These are phyloP conservation scores for Neurospora sp. DNA, from an alignment of 495 filamentous ascomycete species.

Conservation along the genomic window DNA sequence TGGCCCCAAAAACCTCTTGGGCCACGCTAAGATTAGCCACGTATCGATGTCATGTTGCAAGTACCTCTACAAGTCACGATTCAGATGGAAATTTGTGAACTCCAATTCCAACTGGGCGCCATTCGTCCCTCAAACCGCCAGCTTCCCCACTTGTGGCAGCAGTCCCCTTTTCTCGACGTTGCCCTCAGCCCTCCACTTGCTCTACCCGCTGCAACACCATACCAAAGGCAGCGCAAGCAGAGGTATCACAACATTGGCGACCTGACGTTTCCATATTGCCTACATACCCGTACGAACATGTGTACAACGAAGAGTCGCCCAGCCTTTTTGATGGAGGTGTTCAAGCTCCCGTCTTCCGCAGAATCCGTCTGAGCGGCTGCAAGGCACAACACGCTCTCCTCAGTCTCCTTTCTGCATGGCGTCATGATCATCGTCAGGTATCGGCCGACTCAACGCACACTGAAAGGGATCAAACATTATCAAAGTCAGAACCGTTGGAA, in stretches of 20 bases:
- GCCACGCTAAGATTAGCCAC: neutral
- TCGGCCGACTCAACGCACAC: neutral
- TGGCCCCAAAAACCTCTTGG: neutral
- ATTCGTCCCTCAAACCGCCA: neutral
- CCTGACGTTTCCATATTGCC: neutral
- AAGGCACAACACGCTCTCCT: slow-evolving; percentile 2
- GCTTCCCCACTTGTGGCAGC: neutral
- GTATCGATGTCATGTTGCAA: neutral
- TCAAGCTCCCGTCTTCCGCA: neutral
- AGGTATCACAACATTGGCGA: neutral
- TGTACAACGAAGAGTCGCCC: neutral
- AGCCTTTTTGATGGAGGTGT: neutral
- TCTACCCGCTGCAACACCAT: neutral
- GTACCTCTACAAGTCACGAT: neutral
- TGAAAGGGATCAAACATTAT: neutral
- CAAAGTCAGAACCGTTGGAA: neutral
- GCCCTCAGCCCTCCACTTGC: neutral
- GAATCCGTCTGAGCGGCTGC: neutral
- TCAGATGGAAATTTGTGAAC: neutral
- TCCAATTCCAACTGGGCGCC: neutral
- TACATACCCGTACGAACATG: neutral
- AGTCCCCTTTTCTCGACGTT: neutral
- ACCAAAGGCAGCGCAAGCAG: neutral
- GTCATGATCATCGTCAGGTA: neutral
- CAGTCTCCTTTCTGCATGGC: slow-evolving; percentile 2